Evolutionary conservation across 805 yeast species (phyloP), one percentile per base, ranked within the genome.

Genomic region (Scheffersomyces spartinae): DNA sequence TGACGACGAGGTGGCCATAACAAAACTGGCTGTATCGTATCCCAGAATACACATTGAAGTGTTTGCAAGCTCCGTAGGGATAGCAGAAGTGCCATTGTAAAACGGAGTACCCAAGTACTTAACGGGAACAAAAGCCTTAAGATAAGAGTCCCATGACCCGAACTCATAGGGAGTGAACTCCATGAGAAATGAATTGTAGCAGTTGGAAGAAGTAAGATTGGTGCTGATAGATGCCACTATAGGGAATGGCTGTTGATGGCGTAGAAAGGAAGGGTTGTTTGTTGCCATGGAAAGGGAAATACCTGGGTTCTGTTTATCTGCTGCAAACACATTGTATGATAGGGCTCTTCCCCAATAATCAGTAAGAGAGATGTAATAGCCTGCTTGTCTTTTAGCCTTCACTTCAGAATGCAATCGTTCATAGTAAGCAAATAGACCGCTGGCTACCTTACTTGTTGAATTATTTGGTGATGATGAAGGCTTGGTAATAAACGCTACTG

Each of bases 291-390:
- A 48, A 13, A 68, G 34, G 1, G 70, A 55, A 2, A 43, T 34
- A 9, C 61, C 55, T 3, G 62, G 55, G 2, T 52, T 34, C 17
- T 58, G 32, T 5, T 52, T 43, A 7, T 42, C 26, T 13, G 40
- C 39, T 0, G 65, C 60, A 26, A 69, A 64, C 2, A 71, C 49
- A 18, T 50, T 55, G 29, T 68, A 52, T 3, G 71, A 53, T 18
- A 75, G 49, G 1, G 80, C 81, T 32, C 72, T 53, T 0, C 80
- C 82, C 78, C 80, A 71, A 38, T 74, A 74, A 39, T 75, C 83
- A 0, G 81, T 74, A 21, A 75, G 55, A 0, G 80, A 69, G 1
- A 72, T 49, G 11, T 61, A 61, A 36, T 66, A 71, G 0, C 81
- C 81, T 3, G 60, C 53, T 9, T 46, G 35, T 33, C 63, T 70